Conservation (phyloP, 495 filamentous ascomycete species). For the Barbatosphaeria neglecta region DNA sequence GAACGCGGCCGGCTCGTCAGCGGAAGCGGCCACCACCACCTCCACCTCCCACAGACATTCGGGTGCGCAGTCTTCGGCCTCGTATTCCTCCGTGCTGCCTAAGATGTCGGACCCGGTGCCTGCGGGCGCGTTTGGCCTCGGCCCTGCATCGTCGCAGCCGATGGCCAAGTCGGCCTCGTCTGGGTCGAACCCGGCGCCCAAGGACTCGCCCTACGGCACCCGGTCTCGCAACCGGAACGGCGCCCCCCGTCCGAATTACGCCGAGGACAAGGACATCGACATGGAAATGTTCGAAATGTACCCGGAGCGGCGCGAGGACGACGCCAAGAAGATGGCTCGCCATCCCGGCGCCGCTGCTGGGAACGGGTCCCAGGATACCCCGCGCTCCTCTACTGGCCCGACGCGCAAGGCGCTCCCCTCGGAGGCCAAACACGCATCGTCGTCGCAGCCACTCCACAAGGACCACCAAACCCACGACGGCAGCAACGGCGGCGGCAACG, state of each 20-base stretch:
- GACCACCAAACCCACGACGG: slow-evolving; percentile 8
- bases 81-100: slow-evolving; percentile 12
- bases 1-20: slow-evolving; percentile 8
- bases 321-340: slow-evolving; percentile 37
- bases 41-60: slow-evolving; percentile 4
- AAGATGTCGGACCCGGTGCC: slow-evolving; percentile 16
- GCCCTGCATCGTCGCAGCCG: slow-evolving; percentile 13
- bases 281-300: slow-evolving; percentile 55
- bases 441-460: slow-evolving; percentile 13
- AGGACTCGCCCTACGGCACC: slow-evolving; percentile 75
- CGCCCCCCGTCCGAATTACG: slow-evolving; percentile 78
- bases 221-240: slow-evolving; percentile 85
- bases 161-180: slow-evolving; percentile 33
- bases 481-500: not conserved
- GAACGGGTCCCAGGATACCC: slow-evolving; percentile 6
- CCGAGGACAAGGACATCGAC: slow-evolving; percentile 89
- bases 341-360: slow-evolving; percentile 15
- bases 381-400: slow-evolving; percentile 12
- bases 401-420: slow-evolving; percentile 20
- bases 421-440: slow-evolving; percentile 13
- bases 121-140: not conserved
- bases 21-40: slow-evolving; percentile 10
- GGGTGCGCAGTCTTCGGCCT: slow-evolving; percentile 4
- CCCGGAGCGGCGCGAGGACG: slow-evolving; percentile 35
- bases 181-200: slow-evolving; percentile 23